Conservation (phyloP, 2,329 filamentous ascomycete species). For the Dactylellina haptotyla region DNA sequence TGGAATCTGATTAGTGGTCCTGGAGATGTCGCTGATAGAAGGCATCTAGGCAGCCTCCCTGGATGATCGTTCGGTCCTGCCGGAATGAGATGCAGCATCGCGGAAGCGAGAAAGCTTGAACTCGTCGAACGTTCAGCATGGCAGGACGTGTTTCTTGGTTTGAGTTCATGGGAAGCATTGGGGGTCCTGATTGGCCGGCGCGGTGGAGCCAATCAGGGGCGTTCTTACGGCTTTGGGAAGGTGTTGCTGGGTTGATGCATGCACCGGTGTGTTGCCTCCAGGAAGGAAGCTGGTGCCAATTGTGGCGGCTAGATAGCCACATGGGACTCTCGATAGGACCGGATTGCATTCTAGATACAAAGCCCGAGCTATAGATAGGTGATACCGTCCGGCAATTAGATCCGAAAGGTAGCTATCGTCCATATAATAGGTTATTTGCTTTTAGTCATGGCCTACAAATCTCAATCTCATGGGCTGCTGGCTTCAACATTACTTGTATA, state of each 20-base stretch:
- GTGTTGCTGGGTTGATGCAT: background rate
- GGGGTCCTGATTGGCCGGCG: slow-evolving; percentile 26
- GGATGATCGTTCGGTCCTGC: slow-evolving; percentile 31
- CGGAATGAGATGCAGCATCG: slow-evolving; percentile 3
- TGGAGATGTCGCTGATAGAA: background rate
- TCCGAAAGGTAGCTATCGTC: background rate
- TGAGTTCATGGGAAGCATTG: slow-evolving; percentile 4
- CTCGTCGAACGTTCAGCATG: background rate
- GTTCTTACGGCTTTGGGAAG: slow-evolving; percentile 31
- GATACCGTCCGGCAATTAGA: background rate
- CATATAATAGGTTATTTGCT: too few relatives aligned
- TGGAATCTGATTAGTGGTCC: slow-evolving; percentile 45
- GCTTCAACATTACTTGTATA: too few relatives aligned
- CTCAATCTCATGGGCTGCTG: too few relatives aligned
- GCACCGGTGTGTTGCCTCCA: slow-evolving; percentile 22
- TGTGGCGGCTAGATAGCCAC: background rate
- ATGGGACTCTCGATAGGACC: too few relatives aligned
- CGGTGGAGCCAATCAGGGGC: background rate
- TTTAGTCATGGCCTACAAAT: too few relatives aligned
- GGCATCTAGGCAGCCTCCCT: slow-evolving; percentile 28
- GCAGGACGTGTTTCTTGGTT: background rate
- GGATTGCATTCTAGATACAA: background rate
- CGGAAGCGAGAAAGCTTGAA: slow-evolving; percentile 42
- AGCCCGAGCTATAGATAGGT: background rate
- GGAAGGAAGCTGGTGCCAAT: background rate